Base-by-base conservation (phyloP, 306 rosid genomes). In the Dicorynia guianensis region DNA sequence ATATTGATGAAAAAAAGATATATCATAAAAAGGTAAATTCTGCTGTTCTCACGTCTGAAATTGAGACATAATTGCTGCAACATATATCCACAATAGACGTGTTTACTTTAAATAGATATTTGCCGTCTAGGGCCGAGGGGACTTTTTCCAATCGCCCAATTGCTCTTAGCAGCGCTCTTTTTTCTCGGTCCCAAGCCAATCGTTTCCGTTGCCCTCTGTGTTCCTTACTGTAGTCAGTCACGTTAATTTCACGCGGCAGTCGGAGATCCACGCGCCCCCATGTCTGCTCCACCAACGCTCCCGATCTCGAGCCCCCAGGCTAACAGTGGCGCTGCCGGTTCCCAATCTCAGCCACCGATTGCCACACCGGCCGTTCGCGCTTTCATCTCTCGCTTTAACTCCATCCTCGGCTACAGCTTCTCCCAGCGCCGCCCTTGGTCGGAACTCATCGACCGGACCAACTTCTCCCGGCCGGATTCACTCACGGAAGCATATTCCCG, bases 381-480 rank as follows among this genome's bases (percentile, higher is more conserved):
- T 67, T 92, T 95, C 86, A 48, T 95, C 65, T 82, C 97, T 0
- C 96, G 99, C 79, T 4, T 89, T 54, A 76, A 89, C 50, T 70
- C 93, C 63, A 80, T 97, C 15, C 76, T 83, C 66, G 96, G 96
- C 77, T 68, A 72, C 4, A 93, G 89, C 48, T 90, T 95, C 86
- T 67, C 96, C 30, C 96, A 90, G 17, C 97, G 96, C 75, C 98
- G 98, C 34, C 94, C 98, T 0, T 94, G 98, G 98, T 63, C 76
- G 50, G 98, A 94, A 76, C 89, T 94, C 63, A 11, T 91, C 52
- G 98, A 94, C 60, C 90, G 95, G 62, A 56, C 50, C 76, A 78
- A 96, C 14, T 59, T 94, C 62, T 71, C 91, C 12, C 85, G 94
- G 5, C 98, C 98, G 0, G 91, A 87, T 3, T 79, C 85, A 47